Base-by-base conservation (phyloP, 441 rosid genomes). In the Biscutella auriculata region DNA sequence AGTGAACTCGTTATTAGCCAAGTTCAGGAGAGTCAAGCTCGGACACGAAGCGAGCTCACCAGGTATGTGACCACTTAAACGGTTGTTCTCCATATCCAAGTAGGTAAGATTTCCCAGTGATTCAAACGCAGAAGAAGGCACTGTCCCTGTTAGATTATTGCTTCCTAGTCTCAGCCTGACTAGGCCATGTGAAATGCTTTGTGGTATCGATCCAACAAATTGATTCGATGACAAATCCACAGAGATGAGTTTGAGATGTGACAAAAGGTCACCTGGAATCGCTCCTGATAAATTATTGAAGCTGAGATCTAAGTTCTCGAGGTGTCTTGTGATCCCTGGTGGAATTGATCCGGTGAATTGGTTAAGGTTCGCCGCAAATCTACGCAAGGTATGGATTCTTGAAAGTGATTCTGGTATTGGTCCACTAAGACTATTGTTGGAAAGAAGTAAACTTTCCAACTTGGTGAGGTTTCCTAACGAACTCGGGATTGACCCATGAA, bases 141-240 rank as follows among this genome's bases (percentile, higher is more conserved):
- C 41, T 0, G 15, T 0, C 30, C 82, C 92, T 30, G 2, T 25
- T 14, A 83, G 77, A 0, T 0, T 30, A 56, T 87, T 87, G 77
- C 78, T 68, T 63, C 92, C 95, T 59, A 91, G 66, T 70, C 92
- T 79, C 75, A 91, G 27, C 71, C 88, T 76, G 9, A 87, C 33
- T 76, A 85, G 36, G 59, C 63, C 16, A 17, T 39, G 0, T 9
- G 95, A 77, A 9, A 79, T 29, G 36, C 43, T 47, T 23, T 6
- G 63, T 40, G 97, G 92, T 47, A 83, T 41, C 55, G 57, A 9
- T 29, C 88, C 92, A 11, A 26, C 27, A 28, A 87, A 13, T 15
- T 0, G 19, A 67, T 85, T 90, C 59, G 8, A 66, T 34, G 92
- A 82, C 72, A 90, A 60, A 76, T 87, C 84, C 40, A 85, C 75